These are phyloP conservation scores for Alternaria infectoria DNA, from an alignment of 2,329 filamentous ascomycete genomes.

Conservation along the genomic window DNA sequence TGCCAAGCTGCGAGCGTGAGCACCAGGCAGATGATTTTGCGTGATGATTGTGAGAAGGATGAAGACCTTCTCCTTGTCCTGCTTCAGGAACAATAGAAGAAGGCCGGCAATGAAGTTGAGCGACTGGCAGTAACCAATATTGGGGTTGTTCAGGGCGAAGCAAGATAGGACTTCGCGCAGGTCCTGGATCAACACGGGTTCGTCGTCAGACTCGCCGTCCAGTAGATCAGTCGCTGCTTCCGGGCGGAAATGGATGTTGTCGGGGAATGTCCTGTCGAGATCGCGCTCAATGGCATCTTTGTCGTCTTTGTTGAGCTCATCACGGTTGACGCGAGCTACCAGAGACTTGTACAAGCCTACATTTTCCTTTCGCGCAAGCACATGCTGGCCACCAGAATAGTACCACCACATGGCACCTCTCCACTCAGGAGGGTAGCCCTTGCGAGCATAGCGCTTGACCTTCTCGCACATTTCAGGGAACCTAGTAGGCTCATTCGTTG, in stretches of 20 bases:
- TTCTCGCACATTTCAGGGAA: constrained; percentile 84
- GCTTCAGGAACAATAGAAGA: constrained; percentile 79
- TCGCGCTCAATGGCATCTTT: constrained; percentile 92
- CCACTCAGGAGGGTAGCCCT: constrained; percentile 93
- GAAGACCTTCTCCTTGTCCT: constrained; percentile 89
- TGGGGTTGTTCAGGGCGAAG: constrained; percentile 88
- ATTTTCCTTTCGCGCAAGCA: constrained; percentile 71
- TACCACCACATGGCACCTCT: constrained; percentile 97
- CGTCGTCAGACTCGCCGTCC: constrained; percentile 51
- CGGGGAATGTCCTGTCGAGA: constrained; percentile 90
- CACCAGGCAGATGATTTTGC: constrained; percentile 84
- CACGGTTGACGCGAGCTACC: constrained; percentile 69
- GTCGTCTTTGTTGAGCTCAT: constrained; percentile 71
- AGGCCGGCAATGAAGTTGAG: constrained; percentile 94
- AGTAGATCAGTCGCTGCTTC: constrained; percentile 42
- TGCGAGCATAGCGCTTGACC: constrained; percentile 87
- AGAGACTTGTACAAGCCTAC: constrained; percentile 75
- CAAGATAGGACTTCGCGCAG: constrained; percentile 86
- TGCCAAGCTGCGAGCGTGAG: constrained; percentile 86
- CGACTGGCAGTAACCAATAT: constrained; percentile 93
- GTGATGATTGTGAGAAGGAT: constrained; percentile 94
- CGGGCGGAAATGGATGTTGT: constrained; percentile 90
- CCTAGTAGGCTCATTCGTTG: constrained; percentile 72
- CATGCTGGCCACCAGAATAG: constrained; percentile 85
- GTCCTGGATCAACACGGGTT: constrained; percentile 80